Percentiles rank a stretch among this genome's conserved stretches.
Evolutionary conservation across 208 protist species (phyloP).

Genomic region (Ichthyophonus hoferi): DNA sequence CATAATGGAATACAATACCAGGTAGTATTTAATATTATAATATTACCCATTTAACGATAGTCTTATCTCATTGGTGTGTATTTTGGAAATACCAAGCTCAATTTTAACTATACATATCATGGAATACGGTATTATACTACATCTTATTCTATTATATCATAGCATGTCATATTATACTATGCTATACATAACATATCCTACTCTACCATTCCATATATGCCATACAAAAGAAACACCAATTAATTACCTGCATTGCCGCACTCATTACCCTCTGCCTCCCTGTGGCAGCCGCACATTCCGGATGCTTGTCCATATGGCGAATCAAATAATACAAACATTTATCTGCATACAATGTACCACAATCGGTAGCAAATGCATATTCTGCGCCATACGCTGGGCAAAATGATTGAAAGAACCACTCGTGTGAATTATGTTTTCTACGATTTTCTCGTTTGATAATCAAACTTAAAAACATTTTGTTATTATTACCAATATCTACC

Average conservation of each 20-base stretch:
- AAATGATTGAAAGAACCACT: slow-evolving; percentile 45
- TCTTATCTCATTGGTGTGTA: too few species aligned
- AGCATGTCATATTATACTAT: too few species aligned
- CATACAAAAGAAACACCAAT: too few species aligned
- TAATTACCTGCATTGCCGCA: neutral
- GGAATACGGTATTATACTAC: too few species aligned
- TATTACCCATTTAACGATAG: too few species aligned
- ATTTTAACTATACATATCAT: too few species aligned
- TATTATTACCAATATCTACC: neutral
- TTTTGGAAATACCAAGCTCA: too few species aligned
- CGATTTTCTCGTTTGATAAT: slow-evolving; percentile 40
- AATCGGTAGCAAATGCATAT: slow-evolving; percentile 36
- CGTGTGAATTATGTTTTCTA: slow-evolving; percentile 36
- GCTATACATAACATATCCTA: too few species aligned
- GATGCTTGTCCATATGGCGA: slow-evolving; percentile 25
- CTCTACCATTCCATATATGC: too few species aligned
- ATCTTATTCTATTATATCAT: too few species aligned
- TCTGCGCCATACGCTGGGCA: neutral
- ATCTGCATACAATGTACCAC: slow-evolving; percentile 30
- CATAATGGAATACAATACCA: too few species aligned
- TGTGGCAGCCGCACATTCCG: slow-evolving; percentile 8
- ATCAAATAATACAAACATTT: slow-evolving; percentile 21
- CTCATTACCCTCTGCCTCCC: slow-evolving; percentile 43
- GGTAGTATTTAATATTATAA: too few species aligned
- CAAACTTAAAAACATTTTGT: neutral